A percentile compares a stretch with the other conserved stretches of the same genome.
phyloP scores from a whole-genome alignment of 2,329 filamentous ascomycete species.

The Clarireedia paspali region DNA sequence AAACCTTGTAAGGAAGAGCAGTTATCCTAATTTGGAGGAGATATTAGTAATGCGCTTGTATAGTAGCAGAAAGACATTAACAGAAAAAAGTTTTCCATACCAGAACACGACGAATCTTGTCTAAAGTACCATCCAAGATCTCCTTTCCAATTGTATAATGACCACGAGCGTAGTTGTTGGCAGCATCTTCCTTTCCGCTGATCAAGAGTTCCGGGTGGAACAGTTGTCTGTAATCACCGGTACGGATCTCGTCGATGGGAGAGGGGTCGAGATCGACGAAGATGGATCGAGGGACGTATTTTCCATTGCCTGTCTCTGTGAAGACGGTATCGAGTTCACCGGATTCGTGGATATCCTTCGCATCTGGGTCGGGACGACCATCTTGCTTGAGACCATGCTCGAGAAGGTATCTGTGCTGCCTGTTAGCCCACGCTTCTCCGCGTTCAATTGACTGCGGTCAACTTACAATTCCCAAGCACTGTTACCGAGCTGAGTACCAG shows the following conservation, averaged over 20 bases:
- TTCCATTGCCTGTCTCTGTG: constrained; percentile 54
- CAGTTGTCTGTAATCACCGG: constrained; percentile 52
- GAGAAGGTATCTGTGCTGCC: constrained; percentile 47
- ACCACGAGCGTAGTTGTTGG: constrained; percentile 63
- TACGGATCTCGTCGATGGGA: constrained; percentile 61
- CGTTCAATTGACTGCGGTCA: constrained; percentile 1
- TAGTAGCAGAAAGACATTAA: background rate
- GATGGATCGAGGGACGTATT: constrained; percentile 62
- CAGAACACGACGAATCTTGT: constrained; percentile 56
- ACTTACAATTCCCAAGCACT: constrained; percentile 62
- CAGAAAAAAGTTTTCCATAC: constrained; percentile 31
- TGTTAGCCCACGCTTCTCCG: background rate
- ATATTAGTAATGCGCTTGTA: constrained; percentile 6
- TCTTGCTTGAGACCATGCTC: constrained; percentile 57
- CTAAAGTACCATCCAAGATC: constrained; percentile 54
- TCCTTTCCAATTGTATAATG: constrained; percentile 65
- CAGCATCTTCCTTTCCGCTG: constrained; percentile 61
- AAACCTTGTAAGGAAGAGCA: constrained; percentile 60
- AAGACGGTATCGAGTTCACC: constrained; percentile 61
- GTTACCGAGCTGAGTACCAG: constrained; percentile 60
- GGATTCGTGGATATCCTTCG: constrained; percentile 41
- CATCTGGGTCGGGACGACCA: constrained; percentile 48
- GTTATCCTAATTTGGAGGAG: constrained; percentile 41
- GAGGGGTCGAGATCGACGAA: constrained; percentile 61
- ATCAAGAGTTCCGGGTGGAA: constrained; percentile 61